phyloP scores from a whole-genome alignment of 768 basidiomycete genomes.

The Lepiota brunneoincarnata region DNA sequence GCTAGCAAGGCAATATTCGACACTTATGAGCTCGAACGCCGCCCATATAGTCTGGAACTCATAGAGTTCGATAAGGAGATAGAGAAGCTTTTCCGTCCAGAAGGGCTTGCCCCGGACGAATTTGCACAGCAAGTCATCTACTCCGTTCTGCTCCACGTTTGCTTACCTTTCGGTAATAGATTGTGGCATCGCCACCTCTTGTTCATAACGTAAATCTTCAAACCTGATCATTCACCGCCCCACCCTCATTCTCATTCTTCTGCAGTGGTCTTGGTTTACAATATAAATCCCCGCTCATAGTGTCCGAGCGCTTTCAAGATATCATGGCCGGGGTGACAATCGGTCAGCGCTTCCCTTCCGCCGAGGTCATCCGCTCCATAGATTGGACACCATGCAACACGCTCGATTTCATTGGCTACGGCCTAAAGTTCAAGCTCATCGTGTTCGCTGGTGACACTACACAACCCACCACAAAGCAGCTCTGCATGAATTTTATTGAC shows the following conservation, averaged over 20 bases:
- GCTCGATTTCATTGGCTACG: background rate
- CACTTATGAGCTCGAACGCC: slow-evolving; percentile 26
- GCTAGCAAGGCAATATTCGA: slow-evolving; percentile 20
- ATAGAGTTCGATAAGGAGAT: slow-evolving; percentile 24
- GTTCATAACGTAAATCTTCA: background rate
- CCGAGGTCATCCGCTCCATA: background rate
- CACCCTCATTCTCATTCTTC: background rate
- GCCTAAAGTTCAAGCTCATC: background rate
- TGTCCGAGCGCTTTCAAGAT: background rate
- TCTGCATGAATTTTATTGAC: background rate
- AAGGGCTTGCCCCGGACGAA: background rate
- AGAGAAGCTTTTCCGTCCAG: background rate
- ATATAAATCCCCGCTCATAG: background rate
- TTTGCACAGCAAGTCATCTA: background rate
- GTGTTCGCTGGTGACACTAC: background rate
- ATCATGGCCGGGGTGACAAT: background rate
- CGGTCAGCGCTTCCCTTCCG: background rate
- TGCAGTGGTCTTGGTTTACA: background rate
- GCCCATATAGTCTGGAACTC: slow-evolving; percentile 16
- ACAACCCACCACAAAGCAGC: background rate
- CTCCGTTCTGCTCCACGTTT: background rate
- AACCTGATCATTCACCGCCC: too few species aligned
- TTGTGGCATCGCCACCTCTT: background rate
- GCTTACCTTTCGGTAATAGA: too few species aligned
- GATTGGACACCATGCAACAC: background rate